Base-by-base conservation (phyloP, 2,329 filamentous ascomycete species). In the Aspergillus ruber region DNA sequence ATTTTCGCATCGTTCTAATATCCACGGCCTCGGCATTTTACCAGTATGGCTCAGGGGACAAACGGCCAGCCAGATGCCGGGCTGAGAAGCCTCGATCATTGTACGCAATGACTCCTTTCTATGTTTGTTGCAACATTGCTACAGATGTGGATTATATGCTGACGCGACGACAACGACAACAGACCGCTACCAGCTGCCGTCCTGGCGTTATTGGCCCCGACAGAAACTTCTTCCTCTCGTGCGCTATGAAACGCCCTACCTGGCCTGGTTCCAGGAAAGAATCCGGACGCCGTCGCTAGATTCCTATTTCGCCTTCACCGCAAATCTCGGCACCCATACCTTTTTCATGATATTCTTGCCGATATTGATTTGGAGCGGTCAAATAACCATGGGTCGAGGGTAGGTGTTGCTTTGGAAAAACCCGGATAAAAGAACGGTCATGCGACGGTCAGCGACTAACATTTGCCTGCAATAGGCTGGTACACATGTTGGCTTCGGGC, bases 321-420 rank as follows among this genome's bases (percentile, higher is more conserved):
- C 93, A 54, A 98, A 97, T 68, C 80, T 97, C 47, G 89, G 93
- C 56, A 98, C 93, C 0, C 93, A 98, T 71, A 98, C 93, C 0
- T 97, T 96, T 74, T 98, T 96, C 76, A 97, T 97, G 90, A 80
- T 95, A 56, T 86, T 89, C 49, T 74, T 98, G 61, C 93, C 93
- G 5, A 88, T 97, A 55, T 80, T 95, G 58, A 97, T 97, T 74
- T 98, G 93, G 93, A 95, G 89, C 62, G 91, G 91, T 46, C 87
- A 90, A 70, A 84, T 86, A 39, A 83, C 80, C 53, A 80, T 95
- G 56, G 93, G 89, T 47, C 86, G 93, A 74, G 90, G 85, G 88
- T 94, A 83, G 59, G 84, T 77, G 47, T 51, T 41, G 36, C 36
- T 43, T 47, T 27, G 17, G 21, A 44, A 21, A 12, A 41, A 25